Evolutionary conservation across 805 yeast genomes (phyloP), one percentile per base, ranked within the genome.

Genomic region (Candida andamanensis): DNA sequence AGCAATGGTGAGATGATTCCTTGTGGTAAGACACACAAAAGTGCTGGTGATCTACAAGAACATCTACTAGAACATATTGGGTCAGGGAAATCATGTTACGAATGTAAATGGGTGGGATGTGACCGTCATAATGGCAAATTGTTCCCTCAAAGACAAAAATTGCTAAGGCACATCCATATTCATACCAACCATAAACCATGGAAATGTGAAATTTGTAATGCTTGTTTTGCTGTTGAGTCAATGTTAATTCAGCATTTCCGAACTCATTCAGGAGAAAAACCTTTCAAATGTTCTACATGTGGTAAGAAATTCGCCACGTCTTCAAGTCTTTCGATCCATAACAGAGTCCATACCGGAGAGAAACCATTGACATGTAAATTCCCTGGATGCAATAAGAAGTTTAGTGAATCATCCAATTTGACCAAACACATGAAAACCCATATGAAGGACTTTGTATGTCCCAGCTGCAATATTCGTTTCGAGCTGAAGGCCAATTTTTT

Each of bases 401-500:
- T 90, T 51, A 80, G 90, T 38, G 97, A 92, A 55, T 78, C 90
- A 29, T 81, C 95, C 12, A 92, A 90, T 54, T 63, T 90, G 45
- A 79, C 84, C 14, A 90, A 90, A 48, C 98, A 90, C 54, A 72
- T 85, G 78, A 81, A 74, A 49, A 81, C 78, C 1, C 98, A 90
- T 54, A 59, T 63, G 25, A 32, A 30, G 19, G 21, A 21, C 11
- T 32, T 36, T 14, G 7, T 11, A 5, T 36, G 40, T 29, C 33
- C 22, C 11, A 12, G 8, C 9, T 36, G 40, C 14, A 12, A 36
- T 14, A 12, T 21, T 8, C 18, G 25, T 6, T 36, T 36, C 20
- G 33, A 29, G 15, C 29, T 23, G 16, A 36, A 26, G 21, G 5
- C 29, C 1, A 16, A 15, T 5, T 35, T 27, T 23, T n/a, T 27